Conservation (phyloP, 805 yeast species). For the Hermanozyma aechmeae region DNA sequence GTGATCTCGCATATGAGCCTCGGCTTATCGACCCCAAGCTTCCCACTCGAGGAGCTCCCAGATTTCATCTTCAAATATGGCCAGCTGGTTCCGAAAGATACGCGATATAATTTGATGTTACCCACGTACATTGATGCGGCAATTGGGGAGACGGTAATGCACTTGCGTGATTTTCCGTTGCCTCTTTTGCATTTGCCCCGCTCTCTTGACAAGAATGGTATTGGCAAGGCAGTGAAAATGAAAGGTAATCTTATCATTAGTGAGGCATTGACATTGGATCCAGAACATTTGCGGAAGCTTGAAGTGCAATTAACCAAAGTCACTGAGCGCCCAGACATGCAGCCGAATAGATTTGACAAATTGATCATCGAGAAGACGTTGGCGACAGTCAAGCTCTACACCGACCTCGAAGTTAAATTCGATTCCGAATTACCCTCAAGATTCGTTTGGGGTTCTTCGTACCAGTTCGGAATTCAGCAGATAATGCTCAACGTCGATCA, state of each 20-base stretch:
- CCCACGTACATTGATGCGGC: slow-evolving; percentile 54
- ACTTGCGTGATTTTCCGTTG: slow-evolving; percentile 77
- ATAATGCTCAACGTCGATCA: slow-evolving; percentile 69
- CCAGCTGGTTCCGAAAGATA: slow-evolving; percentile 71
- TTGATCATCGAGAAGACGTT: slow-evolving; percentile 67
- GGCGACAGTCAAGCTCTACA: slow-evolving; percentile 62
- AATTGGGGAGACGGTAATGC: slow-evolving; percentile 56
- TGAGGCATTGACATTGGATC: slow-evolving; percentile 48
- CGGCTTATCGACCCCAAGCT: slow-evolving; percentile 16
- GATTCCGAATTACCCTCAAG: slow-evolving; percentile 50
- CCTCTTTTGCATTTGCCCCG: slow-evolving; percentile 72
- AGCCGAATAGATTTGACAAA: slow-evolving; percentile 9
- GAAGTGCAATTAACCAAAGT: slow-evolving; percentile 51
- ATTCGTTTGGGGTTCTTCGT: slow-evolving; percentile 78
- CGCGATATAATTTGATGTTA: slow-evolving; percentile 55
- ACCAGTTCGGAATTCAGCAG: slow-evolving; percentile 78
- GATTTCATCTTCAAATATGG: slow-evolving; percentile 66
- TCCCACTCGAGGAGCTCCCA: slow-evolving; percentile 33
- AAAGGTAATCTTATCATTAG: slow-evolving; percentile 61
- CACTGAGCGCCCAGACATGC: slow-evolving; percentile 22
- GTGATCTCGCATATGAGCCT: slow-evolving; percentile 19
- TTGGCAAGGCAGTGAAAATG: slow-evolving; percentile 19
- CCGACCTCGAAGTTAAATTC: slow-evolving; percentile 49
- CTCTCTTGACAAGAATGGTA: slow-evolving; percentile 13
- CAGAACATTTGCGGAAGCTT: slow-evolving; percentile 48